A percentile compares a stretch with the other conserved stretches of the same genome.
phyloP scores from a whole-genome alignment of 768 basidiomycete genomes.

The Rhizopogon vesiculosus region DNA sequence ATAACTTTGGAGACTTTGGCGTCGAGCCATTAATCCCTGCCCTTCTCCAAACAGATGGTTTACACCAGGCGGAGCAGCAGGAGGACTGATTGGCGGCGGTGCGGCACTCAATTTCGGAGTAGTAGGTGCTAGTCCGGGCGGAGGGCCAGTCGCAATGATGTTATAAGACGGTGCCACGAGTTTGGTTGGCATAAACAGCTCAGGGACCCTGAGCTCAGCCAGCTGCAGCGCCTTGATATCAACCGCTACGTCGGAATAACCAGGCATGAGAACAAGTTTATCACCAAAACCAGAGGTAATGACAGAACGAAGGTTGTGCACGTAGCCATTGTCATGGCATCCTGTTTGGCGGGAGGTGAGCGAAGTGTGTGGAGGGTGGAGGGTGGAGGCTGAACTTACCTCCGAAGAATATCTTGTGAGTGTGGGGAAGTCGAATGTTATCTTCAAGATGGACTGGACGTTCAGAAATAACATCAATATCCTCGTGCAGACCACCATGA shows the following conservation, averaged over 20 bases:
- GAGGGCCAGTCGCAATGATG: constrained; percentile 18
- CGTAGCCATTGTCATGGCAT: constrained; percentile 73
- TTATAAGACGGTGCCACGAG: constrained; percentile 29
- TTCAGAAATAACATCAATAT: constrained; percentile 1
- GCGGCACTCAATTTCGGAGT: constrained; percentile 9
- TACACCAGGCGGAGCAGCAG: constrained; percentile 1
- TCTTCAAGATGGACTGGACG: constrained; percentile 34
- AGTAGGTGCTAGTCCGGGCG: constrained; percentile 17
- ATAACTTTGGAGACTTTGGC: constrained; percentile 31
- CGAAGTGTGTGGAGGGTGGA: not conserved
- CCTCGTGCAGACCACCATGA: not conserved
- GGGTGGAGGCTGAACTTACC: constrained; percentile 31
- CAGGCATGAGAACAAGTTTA: constrained; percentile 61
- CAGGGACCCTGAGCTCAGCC: constrained; percentile 47
- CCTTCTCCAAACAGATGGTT: constrained; percentile 7
- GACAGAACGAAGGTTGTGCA: constrained; percentile 54
- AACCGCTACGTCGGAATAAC: constrained; percentile 56
- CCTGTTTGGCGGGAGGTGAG: constrained; percentile 31
- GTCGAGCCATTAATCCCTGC: constrained; percentile 10
- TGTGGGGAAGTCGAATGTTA: constrained; percentile 52
- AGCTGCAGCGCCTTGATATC: constrained; percentile 55
- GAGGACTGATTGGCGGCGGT: not conserved
- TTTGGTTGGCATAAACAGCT: constrained; percentile 59
- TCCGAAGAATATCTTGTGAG: constrained; percentile 62
- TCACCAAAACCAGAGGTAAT: constrained; percentile 60